A percentile compares a stretch with the other conserved stretches of the same genome.
These are phyloP conservation scores for Vigna hirtella DNA, from an alignment of 306 rosid species.

Conservation along the genomic window DNA sequence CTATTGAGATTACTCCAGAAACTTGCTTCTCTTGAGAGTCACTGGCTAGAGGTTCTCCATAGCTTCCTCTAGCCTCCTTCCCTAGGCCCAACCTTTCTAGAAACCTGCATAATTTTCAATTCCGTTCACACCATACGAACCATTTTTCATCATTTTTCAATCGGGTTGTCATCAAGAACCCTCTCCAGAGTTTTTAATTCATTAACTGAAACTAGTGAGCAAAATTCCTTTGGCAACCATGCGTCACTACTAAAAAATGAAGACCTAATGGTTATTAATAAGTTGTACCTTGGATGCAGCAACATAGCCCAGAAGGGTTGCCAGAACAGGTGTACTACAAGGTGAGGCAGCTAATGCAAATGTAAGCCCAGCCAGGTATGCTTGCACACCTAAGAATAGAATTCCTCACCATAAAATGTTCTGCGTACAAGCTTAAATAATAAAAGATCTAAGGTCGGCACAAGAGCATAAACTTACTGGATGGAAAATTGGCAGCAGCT, in stretches of 20 bases:
- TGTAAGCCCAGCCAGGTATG: constrained; percentile 95
- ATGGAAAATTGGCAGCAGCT: constrained; percentile 89
- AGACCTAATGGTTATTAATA: constrained; percentile 32
- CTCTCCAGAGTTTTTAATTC: not conserved
- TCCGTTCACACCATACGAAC: no score
- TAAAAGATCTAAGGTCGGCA: not conserved
- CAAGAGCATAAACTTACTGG: constrained; percentile 61
- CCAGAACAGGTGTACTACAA: constrained; percentile 94
- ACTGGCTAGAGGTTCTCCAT: no score
- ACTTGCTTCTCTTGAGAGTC: no score
- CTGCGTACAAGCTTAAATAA: constrained; percentile 14
- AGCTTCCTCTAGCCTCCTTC: no score
- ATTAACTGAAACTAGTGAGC: not conserved
- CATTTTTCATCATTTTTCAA: no score
- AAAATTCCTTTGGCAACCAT: constrained; percentile 14
- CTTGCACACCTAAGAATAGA: constrained; percentile 78
- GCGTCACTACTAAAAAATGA: constrained; percentile 31
- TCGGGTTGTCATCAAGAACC: not conserved
- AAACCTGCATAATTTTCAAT: no score
- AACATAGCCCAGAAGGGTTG: constrained; percentile 84
- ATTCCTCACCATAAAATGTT: constrained; percentile 36
- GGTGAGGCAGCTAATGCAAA: constrained; percentile 99
- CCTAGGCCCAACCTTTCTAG: no score
- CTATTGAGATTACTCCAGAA: no score
- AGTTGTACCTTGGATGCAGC: constrained; percentile 88